Conservation (phyloP, 2,329 filamentous ascomycete genomes). For the Cytospora paraplurivora region DNA sequence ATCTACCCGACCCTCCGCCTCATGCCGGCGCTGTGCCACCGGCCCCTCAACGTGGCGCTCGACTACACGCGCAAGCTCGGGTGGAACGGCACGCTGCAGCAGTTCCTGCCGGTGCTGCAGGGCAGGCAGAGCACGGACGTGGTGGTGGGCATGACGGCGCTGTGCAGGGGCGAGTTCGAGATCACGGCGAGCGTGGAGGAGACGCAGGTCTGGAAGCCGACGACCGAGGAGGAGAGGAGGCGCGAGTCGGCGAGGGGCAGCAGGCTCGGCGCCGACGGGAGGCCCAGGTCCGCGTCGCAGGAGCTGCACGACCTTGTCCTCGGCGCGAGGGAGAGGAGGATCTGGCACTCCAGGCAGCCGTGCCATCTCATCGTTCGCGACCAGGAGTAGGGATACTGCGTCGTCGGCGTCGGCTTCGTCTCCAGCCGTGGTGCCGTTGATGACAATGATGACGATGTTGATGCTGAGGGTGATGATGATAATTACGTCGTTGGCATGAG, state of each 20-base stretch:
- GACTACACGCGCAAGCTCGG: constrained; percentile 81
- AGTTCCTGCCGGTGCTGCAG: constrained; percentile 64
- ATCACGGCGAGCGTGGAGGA: constrained; percentile 82
- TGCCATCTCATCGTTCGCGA: constrained; percentile 59
- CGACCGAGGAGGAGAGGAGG: constrained; percentile 36
- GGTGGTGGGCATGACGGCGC: constrained; percentile 69
- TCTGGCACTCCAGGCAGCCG: constrained; percentile 65
- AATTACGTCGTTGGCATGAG: background rate
- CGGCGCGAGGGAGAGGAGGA: constrained; percentile 60
- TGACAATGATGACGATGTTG: background rate
- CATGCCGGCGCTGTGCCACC: constrained; percentile 74
- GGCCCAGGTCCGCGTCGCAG: constrained; percentile 55
- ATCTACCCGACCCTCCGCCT: constrained; percentile 75
- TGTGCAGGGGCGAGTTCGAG: constrained; percentile 83
- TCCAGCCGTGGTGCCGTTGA: background rate
- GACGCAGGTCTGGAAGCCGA: constrained; percentile 55
- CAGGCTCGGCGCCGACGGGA: constrained; percentile 33
- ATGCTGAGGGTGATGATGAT: background rate
- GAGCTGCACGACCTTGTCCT: constrained; percentile 60
- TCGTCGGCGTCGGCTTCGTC: background rate
- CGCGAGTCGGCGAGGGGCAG: constrained; percentile 33
- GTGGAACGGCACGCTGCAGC: constrained; percentile 84
- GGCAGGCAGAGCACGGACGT: constrained; percentile 63
- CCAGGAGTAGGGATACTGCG: constrained; percentile 30
- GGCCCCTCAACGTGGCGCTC: constrained; percentile 70